Percentiles rank a stretch among this genome's conserved stretches.
phyloP scores from a whole-genome alignment of 495 filamentous ascomycete species.

The Hypoxylon cercidicola region DNA sequence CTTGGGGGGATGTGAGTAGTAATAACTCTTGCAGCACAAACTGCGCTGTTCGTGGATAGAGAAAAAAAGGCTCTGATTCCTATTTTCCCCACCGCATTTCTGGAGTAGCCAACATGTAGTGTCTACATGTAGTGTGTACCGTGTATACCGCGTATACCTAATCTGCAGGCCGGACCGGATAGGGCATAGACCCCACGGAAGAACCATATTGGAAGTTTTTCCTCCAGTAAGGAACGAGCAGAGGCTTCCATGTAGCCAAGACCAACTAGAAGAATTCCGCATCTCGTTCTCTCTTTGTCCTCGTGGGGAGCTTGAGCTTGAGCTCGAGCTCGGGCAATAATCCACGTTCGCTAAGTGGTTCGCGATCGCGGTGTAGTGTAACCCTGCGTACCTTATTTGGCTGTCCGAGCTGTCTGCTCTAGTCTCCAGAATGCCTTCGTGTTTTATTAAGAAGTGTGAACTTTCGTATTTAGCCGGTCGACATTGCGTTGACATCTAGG shows the following conservation, averaged over 20 bases:
- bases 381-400: conserved; percentile 32
- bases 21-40: conserved; percentile 21
- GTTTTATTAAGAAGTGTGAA: not conserved
- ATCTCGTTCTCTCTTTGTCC: not conserved
- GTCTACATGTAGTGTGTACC: too few relatives aligned
- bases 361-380: conserved; percentile 20
- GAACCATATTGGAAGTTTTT: conserved; percentile 38
- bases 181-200: conserved; percentile 32
- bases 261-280: conserved; percentile 27
- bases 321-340: conserved; percentile 37
- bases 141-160: conserved; percentile 1
- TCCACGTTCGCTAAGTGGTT: conserved; percentile 27
- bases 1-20: conserved; percentile 23
- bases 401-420: not conserved
- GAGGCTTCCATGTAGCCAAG: conserved; percentile 25
- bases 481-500: conserved; percentile 17
- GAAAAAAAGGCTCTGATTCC: conserved; percentile 29
- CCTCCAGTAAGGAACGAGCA: conserved; percentile 31
- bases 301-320: conserved; percentile 15
- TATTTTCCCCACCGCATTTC: conserved; percentile 5
- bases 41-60: conserved; percentile 7
- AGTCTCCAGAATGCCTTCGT: not conserved
- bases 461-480: conserved; percentile 18
- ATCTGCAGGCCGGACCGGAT: conserved; percentile 34
- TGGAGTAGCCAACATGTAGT: conserved; percentile 29